Percentiles rank a stretch among this genome's conserved stretches.
phyloP scores from a whole-genome alignment of 306 rosid species.

The Cucumis melo region DNA sequence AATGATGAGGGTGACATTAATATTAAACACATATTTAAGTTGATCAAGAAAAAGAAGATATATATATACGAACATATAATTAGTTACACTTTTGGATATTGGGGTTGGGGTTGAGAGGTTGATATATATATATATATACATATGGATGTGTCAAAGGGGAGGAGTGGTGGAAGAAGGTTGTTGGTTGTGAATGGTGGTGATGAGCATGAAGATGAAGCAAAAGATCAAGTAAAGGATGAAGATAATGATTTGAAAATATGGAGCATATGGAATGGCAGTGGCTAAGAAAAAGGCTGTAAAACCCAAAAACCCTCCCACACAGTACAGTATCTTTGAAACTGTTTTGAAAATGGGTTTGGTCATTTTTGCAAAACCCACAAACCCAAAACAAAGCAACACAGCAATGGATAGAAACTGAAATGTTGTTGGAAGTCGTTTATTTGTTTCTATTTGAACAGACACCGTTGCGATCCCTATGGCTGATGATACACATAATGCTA shows the following conservation, averaged over 20 bases:
- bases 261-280: not conserved
- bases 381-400: not conserved
- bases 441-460: not conserved
- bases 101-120: not conserved
- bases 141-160: not conserved
- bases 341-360: not conserved
- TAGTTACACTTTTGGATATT: not conserved
- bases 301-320: not conserved
- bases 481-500: not conserved
- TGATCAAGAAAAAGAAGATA: too few species aligned
- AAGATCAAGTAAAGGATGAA: not conserved
- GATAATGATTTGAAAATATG: not conserved
- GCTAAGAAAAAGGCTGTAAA: not conserved
- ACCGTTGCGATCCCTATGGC: not conserved
- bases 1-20: too few species aligned
- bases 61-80: too few species aligned
- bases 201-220: constrained; percentile 2
- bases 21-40: too few species aligned
- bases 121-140: too few species aligned
- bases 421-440: not conserved
- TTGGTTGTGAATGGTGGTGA: not conserved
- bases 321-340: not conserved
- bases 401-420: not conserved
- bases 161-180: not conserved
- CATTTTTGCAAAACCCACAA: not conserved